Conservation (phyloP, 2,329 filamentous ascomycete species). For the Diaporthe sp. region DNA sequence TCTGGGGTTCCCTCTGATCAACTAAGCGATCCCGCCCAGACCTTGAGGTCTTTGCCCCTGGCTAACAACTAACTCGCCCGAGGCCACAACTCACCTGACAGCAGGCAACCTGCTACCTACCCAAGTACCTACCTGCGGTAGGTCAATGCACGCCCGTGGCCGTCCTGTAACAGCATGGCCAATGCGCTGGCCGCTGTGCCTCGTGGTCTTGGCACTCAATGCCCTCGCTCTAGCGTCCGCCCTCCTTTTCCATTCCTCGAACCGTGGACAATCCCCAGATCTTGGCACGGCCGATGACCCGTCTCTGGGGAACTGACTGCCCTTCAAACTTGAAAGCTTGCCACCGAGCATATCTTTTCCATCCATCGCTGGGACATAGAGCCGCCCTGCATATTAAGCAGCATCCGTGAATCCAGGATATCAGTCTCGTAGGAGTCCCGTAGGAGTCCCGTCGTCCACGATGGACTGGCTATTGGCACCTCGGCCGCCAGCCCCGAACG, state of each 20-base stretch:
- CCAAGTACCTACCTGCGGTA: neutral
- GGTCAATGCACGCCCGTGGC: neutral
- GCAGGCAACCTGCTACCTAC: neutral
- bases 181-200: conserved; percentile 11
- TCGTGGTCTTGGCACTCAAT: conserved; percentile 2
- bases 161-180: conserved; percentile 24
- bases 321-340: neutral
- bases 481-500: neutral
- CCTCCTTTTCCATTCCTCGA: no score
- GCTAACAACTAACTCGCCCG: neutral
- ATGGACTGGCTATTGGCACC: neutral
- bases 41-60: neutral
- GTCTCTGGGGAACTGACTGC: neutral
- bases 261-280: neutral
- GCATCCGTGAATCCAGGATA: neutral
- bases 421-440: neutral
- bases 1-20: neutral
- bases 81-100: neutral
- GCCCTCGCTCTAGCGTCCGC: neutral
- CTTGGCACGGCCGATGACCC: neutral
- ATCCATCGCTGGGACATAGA: neutral
- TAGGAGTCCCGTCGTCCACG: no score
- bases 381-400: neutral
- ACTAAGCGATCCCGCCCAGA: neutral
- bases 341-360: no score